Conservation (phyloP, 2,329 filamentous ascomycete genomes). For the Pseudogymnoascus sp. region DNA sequence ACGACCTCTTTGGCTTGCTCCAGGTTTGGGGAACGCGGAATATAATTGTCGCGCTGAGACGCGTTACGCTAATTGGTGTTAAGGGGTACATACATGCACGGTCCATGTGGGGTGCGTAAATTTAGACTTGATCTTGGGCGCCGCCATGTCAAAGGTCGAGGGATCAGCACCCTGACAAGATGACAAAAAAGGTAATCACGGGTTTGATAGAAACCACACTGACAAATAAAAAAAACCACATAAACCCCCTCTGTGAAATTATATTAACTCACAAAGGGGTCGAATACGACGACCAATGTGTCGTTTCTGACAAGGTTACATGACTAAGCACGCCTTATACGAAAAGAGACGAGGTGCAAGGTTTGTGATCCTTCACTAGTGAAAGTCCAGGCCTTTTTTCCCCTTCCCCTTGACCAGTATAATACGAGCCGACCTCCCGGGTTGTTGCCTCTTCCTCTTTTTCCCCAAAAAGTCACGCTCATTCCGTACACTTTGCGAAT, state of each 20-base stretch:
- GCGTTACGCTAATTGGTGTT: background rate
- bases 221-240: background rate
- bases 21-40: background rate
- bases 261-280: background rate
- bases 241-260: background rate
- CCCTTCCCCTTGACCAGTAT: background rate
- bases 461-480: background rate
- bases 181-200: background rate
- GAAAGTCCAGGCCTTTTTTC: background rate
- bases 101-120: background rate
- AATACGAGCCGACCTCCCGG: background rate
- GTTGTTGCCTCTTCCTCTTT: background rate
- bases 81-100: conserved; percentile 1
- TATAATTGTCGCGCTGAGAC: conserved; percentile 1
- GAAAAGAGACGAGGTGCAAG: background rate
- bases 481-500: background rate
- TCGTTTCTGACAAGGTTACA: background rate
- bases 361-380: background rate
- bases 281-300: background rate
- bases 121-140: background rate
- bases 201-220: background rate
- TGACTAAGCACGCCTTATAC: background rate
- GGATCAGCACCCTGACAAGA: conserved; percentile 1
- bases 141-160: background rate
- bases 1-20: background rate